Evolutionary conservation across 306 rosid genomes (phyloP).

Genomic region (Acacia confusa): DNA sequence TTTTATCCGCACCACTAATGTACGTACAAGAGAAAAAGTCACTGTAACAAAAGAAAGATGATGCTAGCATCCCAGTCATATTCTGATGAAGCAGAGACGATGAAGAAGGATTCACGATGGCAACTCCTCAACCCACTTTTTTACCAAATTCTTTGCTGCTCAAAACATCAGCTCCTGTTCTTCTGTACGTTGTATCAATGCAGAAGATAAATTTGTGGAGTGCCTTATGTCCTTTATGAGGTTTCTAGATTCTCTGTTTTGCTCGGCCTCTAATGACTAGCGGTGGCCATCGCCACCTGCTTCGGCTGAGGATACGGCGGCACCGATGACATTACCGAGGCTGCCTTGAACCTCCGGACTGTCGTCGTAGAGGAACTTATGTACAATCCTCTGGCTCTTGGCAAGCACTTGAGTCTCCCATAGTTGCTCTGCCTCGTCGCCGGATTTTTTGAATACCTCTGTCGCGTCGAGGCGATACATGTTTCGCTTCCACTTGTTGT

Average conservation of each 20-base stretch:
- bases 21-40: not conserved
- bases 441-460: not conserved
- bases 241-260: constrained; percentile 21
- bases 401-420: constrained; percentile 40
- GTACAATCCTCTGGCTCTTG: constrained; percentile 14
- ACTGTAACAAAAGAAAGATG: not conserved
- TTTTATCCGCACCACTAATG: not conserved
- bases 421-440: not conserved
- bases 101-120: not conserved
- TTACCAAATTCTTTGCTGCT: not conserved
- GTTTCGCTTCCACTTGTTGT: constrained; percentile 33
- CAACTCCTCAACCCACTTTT: not conserved
- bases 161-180: too few species aligned
- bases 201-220: not conserved
- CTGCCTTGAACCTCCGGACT: not conserved
- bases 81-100: not conserved
- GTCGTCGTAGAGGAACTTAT: constrained; percentile 30
- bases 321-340: not conserved
- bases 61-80: not conserved
- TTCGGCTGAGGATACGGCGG: not conserved
- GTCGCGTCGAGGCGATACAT: constrained; percentile 48
- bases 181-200: not conserved
- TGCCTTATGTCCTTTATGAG: not conserved
- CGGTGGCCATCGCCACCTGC: constrained; percentile 25
- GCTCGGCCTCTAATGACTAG: constrained; percentile 13